phyloP scores from a whole-genome alignment of 345 rosid species.

The Excoecaria agallocha region DNA sequence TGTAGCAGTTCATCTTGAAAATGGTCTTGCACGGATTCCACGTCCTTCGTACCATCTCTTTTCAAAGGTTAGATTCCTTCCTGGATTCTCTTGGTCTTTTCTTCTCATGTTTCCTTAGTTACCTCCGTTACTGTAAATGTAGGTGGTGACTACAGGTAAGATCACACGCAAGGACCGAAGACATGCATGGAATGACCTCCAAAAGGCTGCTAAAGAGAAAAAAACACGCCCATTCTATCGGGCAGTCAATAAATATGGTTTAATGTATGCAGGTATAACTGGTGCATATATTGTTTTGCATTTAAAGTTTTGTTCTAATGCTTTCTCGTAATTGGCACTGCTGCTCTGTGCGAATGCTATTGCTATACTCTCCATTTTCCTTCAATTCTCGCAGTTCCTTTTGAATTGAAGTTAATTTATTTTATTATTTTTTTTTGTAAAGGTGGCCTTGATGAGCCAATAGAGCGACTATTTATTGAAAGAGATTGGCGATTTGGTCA shows the following conservation, averaged over 20 bases:
- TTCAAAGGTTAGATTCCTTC: conserved; percentile 50
- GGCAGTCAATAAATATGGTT: conserved; percentile 58
- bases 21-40: conserved; percentile 60
- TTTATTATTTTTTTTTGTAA: conserved; percentile 11
- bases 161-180: conserved; percentile 59
- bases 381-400: neutral
- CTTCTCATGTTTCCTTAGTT: neutral
- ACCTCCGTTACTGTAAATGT: conserved; percentile 18
- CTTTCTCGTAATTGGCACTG: neutral
- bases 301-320: neutral
- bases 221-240: conserved; percentile 74
- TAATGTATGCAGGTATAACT: conserved; percentile 86
- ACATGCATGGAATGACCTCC: conserved; percentile 74
- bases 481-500: conserved; percentile 97
- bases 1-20: conserved; percentile 78
- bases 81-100: neutral
- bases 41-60: conserved; percentile 85
- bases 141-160: conserved; percentile 72
- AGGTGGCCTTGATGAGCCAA: conserved; percentile 90
- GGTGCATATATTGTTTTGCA: neutral
- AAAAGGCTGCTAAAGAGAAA: conserved; percentile 56
- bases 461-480: conserved; percentile 43
- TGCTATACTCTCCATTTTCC: neutral
- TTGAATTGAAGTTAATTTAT: neutral
- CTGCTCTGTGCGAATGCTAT: neutral